These are phyloP conservation scores for Nematocida major DNA, from an alignment of 371 early-diverging fungal genomes.

Conservation along the genomic window DNA sequence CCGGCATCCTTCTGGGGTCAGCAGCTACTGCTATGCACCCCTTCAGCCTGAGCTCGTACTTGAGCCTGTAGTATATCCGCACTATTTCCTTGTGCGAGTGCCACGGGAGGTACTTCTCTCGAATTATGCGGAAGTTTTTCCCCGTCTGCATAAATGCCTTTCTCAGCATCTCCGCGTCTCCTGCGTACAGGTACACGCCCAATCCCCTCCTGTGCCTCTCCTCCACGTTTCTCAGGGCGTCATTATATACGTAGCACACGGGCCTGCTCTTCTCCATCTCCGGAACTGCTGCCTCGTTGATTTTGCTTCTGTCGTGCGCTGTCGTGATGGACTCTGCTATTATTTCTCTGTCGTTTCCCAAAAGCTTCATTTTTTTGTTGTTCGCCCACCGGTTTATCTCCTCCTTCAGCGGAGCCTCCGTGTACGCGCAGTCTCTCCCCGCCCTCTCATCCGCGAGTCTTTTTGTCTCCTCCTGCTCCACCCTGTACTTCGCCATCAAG, in stretches of 20 bases:
- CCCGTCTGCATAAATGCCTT: conserved; percentile 34
- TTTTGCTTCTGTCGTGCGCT: conserved; percentile 26
- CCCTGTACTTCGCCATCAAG: conserved; percentile 28
- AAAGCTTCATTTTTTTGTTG: conserved; percentile 8
- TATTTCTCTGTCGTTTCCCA: conserved; percentile 14
- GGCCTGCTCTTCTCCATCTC: neutral
- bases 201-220: neutral
- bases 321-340: neutral
- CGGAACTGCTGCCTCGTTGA: conserved; percentile 42
- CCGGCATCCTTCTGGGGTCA: conserved; percentile 53
- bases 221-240: conserved; percentile 8
- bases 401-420: neutral
- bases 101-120: conserved; percentile 13
- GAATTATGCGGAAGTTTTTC: conserved; percentile 48
- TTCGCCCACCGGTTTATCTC: conserved; percentile 24
- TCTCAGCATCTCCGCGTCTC: conserved; percentile 32
- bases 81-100: conserved; percentile 34
- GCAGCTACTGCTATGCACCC: conserved; percentile 15
- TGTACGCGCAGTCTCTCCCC: neutral
- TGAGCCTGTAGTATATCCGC: conserved; percentile 51
- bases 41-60: conserved; percentile 46
- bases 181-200: neutral
- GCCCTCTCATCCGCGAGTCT: neutral
- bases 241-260: neutral
- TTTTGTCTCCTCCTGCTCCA: conserved; percentile 28